Evolutionary conservation across 257 asterid species (phyloP).

Genomic region (Primulina tabacum): DNA sequence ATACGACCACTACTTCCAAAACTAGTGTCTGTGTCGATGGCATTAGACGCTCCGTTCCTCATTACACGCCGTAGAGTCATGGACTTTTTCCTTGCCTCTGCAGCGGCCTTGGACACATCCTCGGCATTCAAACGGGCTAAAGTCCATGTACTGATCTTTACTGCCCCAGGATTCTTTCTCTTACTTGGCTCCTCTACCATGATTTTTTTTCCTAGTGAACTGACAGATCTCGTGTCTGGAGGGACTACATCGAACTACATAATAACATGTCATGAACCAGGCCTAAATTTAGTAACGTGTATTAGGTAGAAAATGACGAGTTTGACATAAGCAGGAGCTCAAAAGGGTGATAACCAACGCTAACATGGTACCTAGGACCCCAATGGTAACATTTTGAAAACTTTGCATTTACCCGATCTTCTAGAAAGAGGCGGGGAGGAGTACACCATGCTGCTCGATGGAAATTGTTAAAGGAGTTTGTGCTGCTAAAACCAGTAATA

Average conservation of each 20-base stretch:
- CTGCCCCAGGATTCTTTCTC: conserved; percentile 75
- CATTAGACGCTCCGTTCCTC: conserved; percentile 44
- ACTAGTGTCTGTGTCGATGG: conserved; percentile 60
- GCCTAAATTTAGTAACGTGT: background rate
- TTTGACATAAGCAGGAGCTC: too few relatives aligned
- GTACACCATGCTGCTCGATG: conserved; percentile 98
- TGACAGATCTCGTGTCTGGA: conserved; percentile 74
- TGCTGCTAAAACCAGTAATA: conserved; percentile 82
- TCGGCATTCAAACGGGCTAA: conserved; percentile 85
- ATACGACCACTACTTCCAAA: conserved; percentile 65
- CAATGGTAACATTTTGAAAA: background rate
- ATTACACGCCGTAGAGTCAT: conserved; percentile 69
- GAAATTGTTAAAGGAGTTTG: conserved; percentile 86
- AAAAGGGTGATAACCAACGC: background rate
- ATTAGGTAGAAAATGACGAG: background rate
- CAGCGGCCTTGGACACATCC: conserved; percentile 90
- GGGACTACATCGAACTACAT: conserved; percentile 86
- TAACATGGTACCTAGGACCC: background rate
- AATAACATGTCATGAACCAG: background rate
- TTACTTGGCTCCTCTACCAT: conserved; percentile 54
- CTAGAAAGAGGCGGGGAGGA: conserved; percentile 92
- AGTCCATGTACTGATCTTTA: conserved; percentile 96
- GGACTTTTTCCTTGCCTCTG: conserved; percentile 91
- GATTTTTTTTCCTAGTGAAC: conserved; percentile 75
- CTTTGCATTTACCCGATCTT: conserved; percentile 70